Percentiles rank a stretch among this genome's conserved stretches.
Conservation (phyloP, 108 stramenopile species). For the Epithemia pelagica region DNA sequence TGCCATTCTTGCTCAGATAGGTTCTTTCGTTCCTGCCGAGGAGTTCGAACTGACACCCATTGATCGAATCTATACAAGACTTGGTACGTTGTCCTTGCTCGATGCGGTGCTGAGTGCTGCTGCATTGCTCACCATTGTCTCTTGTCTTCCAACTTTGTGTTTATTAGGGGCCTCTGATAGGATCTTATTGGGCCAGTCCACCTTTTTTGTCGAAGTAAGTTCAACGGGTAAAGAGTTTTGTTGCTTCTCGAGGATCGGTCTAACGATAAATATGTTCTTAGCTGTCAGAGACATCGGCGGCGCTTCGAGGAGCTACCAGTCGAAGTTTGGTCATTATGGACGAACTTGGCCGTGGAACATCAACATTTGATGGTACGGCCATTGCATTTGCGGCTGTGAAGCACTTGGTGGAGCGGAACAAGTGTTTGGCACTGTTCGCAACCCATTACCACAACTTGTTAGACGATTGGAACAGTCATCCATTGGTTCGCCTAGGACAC, state of each 20-base stretch:
- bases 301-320: conserved; percentile 88
- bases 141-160: too few species aligned
- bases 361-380: conserved; percentile 97
- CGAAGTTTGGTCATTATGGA: conserved; percentile 96
- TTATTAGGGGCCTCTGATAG: conserved; percentile 93
- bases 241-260: background rate
- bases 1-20: conserved; percentile 95
- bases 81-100: conserved; percentile 31
- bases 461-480: conserved; percentile 86
- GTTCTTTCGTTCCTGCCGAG: conserved; percentile 97
- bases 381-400: conserved; percentile 97
- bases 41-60: conserved; percentile 83
- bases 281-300: conserved; percentile 97
- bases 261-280: conserved; percentile 13
- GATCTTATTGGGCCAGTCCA: conserved; percentile 96
- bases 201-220: conserved; percentile 94
- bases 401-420: conserved; percentile 81
- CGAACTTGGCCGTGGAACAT: conserved; percentile 97
- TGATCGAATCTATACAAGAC: conserved; percentile 97
- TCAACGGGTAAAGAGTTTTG: too few species aligned
- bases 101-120: too few species aligned
- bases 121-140: too few species aligned
- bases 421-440: conserved; percentile 93
- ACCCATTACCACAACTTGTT: conserved; percentile 98
- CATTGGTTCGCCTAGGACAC: conserved; percentile 87